phyloP scores from a whole-genome alignment of 495 filamentous ascomycete species.

The Talaromyces nanjingensis region DNA sequence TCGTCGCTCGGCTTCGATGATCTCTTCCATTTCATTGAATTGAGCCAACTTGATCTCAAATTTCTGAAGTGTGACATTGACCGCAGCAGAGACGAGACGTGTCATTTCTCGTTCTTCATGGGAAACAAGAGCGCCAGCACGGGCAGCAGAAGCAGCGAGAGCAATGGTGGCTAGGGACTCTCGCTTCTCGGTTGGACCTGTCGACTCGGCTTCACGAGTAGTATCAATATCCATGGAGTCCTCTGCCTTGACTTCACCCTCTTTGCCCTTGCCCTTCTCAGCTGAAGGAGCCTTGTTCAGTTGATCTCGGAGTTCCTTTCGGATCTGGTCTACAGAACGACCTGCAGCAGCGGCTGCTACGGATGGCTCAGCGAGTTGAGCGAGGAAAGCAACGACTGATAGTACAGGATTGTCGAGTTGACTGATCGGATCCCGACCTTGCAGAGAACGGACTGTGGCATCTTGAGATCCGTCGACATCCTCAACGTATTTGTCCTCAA shows the following conservation, averaged over 20 bases:
- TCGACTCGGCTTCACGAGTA: slow-evolving; percentile 19
- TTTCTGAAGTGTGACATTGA: slow-evolving; percentile 79
- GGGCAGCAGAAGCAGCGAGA: slow-evolving; percentile 75
- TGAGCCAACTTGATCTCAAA: slow-evolving; percentile 81
- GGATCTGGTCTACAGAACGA: slow-evolving; percentile 77
- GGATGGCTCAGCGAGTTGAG: slow-evolving; percentile 76
- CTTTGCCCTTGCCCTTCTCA: slow-evolving; percentile 45
- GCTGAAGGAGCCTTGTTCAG: slow-evolving; percentile 51
- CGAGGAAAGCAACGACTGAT: slow-evolving; percentile 89
- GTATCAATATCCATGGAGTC: slow-evolving; percentile 63
- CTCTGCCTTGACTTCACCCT: slow-evolving; percentile 52
- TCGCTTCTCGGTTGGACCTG: slow-evolving; percentile 26
- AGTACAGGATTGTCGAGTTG: slow-evolving; percentile 92
- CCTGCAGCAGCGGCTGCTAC: slow-evolving; percentile 85
- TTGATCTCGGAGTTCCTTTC: slow-evolving; percentile 62
- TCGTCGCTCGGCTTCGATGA: slow-evolving; percentile 83
- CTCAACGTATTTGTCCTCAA: slow-evolving; percentile 84
- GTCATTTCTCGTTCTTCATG: slow-evolving; percentile 97
- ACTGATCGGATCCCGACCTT: slow-evolving; percentile 77
- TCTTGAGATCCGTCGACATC: slow-evolving; percentile 57
- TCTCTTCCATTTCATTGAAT: slow-evolving; percentile 91
- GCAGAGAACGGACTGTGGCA: slow-evolving; percentile 51
- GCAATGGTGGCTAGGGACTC: slow-evolving; percentile 65
- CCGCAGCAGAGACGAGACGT: slow-evolving; percentile 73
- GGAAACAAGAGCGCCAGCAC: slow-evolving; percentile 80